Base-by-base conservation (phyloP, 768 basidiomycete genomes). In the Mycena latifolia region DNA sequence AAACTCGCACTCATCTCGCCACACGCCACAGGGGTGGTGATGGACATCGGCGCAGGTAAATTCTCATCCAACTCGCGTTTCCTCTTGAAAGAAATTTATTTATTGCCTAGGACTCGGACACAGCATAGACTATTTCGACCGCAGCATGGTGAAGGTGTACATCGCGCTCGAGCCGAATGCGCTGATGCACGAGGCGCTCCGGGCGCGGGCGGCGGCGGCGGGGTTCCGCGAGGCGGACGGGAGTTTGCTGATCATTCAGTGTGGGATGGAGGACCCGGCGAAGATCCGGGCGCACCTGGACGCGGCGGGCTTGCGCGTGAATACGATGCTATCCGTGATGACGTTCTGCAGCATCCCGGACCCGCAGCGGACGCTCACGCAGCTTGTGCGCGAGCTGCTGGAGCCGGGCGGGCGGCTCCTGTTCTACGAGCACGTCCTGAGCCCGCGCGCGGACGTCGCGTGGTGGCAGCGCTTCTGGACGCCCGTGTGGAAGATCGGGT, bases 401-500 rank as follows among this genome's bases (percentile, higher is more conserved):
- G 87, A 84, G 63, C 84, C 91, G 0, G 89, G 90, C 0, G 92
- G 92, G 0, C 80, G 84, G 55, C 60, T 93, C 0, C 78, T 93
- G 20, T 88, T 88, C 70, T 89, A 87, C 65, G 92, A 94, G 74
- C 92, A 94, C 66, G 90, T 93, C 12, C 76, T 82, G 55, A 90
- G 84, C 68, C 84, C 80, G 1, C 74, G 77, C 0, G 56, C 70
- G 9, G 86, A 89, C 65, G 85, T 92, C 3, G 85, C 85, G 10
- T 86, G 87, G 86, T 93, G 91, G 91, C 92, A 94, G 75, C 66
- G 80, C 0, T 82, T 91, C 53, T 93, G 91, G 92, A 83, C 89
- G 2, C 92, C 92, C 0, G 7, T 92, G 5, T 94, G 92, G 92
- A 72, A 73, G 7, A 43, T 81, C 0, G 76, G 78, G 1, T 87